Evolutionary conservation across 768 basidiomycete species (phyloP).

Genomic region (Goffeauzyma gilvescens): DNA sequence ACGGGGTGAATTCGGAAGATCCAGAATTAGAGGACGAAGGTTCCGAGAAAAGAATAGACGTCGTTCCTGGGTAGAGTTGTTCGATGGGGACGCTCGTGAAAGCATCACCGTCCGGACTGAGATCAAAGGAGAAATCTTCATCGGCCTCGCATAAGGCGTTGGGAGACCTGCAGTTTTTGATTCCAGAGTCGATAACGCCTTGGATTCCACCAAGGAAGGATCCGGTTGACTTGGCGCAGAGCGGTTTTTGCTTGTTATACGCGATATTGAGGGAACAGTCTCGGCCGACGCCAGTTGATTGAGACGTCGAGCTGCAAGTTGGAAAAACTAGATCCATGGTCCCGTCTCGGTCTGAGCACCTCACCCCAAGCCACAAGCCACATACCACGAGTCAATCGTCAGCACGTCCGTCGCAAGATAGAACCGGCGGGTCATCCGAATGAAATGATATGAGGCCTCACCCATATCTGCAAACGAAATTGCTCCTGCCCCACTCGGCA

Average conservation of each 20-base stretch:
- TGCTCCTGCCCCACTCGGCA: conserved; percentile 59
- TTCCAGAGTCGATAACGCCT: not conserved
- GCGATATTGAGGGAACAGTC: conserved; percentile 75
- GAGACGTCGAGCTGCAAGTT: conserved; percentile 55
- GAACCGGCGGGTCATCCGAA: not conserved
- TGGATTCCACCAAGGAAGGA: not conserved
- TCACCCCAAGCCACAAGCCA: not conserved
- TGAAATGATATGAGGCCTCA: conserved; percentile 28
- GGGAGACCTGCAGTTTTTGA: conserved; percentile 9
- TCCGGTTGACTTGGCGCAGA: conserved; percentile 42
- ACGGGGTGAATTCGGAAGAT: conserved; percentile 39
- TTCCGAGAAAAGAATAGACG: conserved; percentile 31
- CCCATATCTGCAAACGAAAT: conserved; percentile 83
- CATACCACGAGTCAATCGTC: not conserved
- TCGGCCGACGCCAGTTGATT: conserved; percentile 49
- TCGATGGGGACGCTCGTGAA: conserved; percentile 50
- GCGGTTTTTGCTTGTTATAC: conserved; percentile 72
- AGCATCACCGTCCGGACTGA: conserved; percentile 36
- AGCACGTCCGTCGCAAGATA: no score
- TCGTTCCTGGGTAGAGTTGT: conserved; percentile 38
- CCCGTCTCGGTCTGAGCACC: conserved; percentile 58
- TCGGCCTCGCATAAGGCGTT: conserved; percentile 65
- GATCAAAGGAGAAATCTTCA: conserved; percentile 56
- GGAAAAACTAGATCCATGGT: conserved; percentile 89
- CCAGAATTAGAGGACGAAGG: conserved; percentile 36